Evolutionary conservation across 2,329 filamentous ascomycete genomes (phyloP).

Genomic region (Aspergillus pseudonomiae): DNA sequence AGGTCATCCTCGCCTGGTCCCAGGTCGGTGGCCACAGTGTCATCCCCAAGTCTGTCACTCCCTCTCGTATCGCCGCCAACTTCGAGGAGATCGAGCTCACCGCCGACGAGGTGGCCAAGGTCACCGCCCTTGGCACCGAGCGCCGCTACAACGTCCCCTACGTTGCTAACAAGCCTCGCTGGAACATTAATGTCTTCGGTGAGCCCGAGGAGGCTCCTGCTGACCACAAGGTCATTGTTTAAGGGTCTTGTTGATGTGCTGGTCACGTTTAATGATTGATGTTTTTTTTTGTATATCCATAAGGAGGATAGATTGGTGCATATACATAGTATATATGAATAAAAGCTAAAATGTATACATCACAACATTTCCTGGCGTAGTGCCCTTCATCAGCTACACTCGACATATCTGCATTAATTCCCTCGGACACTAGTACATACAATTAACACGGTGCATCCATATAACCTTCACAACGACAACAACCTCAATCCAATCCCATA

Average conservation of each 20-base stretch:
- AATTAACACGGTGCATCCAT: no score
- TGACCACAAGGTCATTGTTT: conserved; percentile 51
- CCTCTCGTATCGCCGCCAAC: conserved; percentile 47
- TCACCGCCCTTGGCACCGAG: conserved; percentile 36
- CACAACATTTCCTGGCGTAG: not conserved
- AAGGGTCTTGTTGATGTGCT: conserved; percentile 20
- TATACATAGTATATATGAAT: conserved; percentile 5
- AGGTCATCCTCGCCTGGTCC: conserved; percentile 46
- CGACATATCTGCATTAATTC: not conserved
- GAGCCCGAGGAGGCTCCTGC: conserved; percentile 58
- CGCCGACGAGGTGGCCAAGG: conserved; percentile 39
- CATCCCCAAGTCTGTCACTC: conserved; percentile 48
- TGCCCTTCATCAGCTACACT: not conserved
- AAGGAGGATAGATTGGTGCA: conserved; percentile 4
- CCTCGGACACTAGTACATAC: no score
- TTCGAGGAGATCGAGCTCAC: conserved; percentile 47
- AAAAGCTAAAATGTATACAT: conserved; percentile 3
- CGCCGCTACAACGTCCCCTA: conserved; percentile 43
- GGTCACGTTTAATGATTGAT: conserved; percentile 17
- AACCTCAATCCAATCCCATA: not conserved
- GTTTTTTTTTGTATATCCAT: not conserved
- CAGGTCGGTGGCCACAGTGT: conserved; percentile 45
- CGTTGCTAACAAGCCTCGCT: conserved; percentile 51
- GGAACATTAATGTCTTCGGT: conserved; percentile 61
- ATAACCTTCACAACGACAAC: no score